phyloP scores from a whole-genome alignment of 352 stramenopile genomes.

The Plasmopara viticola region DNA sequence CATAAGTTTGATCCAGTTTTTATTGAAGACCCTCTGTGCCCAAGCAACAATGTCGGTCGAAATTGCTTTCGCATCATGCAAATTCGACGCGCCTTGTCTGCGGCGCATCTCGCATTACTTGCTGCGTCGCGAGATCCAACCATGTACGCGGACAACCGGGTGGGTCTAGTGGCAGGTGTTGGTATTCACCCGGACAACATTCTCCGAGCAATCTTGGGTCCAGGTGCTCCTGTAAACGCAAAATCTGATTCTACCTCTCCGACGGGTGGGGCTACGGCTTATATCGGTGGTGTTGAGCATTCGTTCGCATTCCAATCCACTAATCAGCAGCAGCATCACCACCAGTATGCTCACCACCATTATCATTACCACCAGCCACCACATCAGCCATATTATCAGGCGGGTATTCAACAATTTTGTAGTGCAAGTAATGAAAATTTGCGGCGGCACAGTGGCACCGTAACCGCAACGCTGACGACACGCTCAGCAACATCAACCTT shows the following conservation, averaged over 20 bases:
- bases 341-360: conserved; percentile 27
- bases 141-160: conserved; percentile 53
- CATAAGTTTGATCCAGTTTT: conserved; percentile 93
- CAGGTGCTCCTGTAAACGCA: conserved; percentile 43
- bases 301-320: conserved; percentile 22
- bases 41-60: conserved; percentile 93
- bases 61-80: conserved; percentile 95
- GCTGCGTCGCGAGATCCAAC: conserved; percentile 44
- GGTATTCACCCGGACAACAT: conserved; percentile 75
- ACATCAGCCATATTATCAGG: conserved; percentile 26
- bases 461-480: conserved; percentile 60
- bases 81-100: conserved; percentile 72
- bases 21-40: conserved; percentile 92
- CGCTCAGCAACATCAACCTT: conserved; percentile 41
- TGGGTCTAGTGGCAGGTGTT: conserved; percentile 53
- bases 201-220: conserved; percentile 59
- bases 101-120: conserved; percentile 66
- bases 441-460: conserved; percentile 62
- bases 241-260: conserved; percentile 35
- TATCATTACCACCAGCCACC: conserved; percentile 25
- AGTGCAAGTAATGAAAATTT: conserved; percentile 25
- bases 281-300: conserved; percentile 20
- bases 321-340: conserved; percentile 25
- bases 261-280: conserved; percentile 16
- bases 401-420: conserved; percentile 14